A percentile compares a stretch with the other conserved stretches of the same genome.
phyloP scores from a whole-genome alignment of 257 asterid genomes.

The Solanum boliviense region DNA sequence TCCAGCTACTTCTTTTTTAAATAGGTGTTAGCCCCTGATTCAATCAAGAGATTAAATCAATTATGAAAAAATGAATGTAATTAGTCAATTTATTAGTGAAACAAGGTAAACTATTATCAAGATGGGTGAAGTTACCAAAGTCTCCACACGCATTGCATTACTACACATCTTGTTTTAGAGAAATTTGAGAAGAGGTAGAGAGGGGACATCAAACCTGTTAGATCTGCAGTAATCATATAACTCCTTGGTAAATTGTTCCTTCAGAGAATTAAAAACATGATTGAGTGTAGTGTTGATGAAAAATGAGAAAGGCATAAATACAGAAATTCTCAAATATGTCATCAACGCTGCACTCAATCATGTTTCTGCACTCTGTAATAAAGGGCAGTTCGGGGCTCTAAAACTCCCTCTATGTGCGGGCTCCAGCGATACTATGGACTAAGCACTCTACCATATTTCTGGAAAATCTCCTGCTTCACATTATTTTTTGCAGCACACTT shows the following conservation, averaged over 20 bases:
- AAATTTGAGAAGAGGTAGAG: not conserved
- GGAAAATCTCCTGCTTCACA: not conserved
- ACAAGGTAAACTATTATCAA: not conserved
- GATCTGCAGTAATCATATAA: not conserved
- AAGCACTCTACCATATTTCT: not conserved
- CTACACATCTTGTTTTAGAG: not conserved
- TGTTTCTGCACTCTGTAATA: not conserved
- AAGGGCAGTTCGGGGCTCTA: not conserved
- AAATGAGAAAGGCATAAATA: not conserved
- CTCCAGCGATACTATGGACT: not conserved
- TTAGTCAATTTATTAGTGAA: not conserved
- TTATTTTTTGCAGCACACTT: not conserved
- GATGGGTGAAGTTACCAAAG: not conserved
- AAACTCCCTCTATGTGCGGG: not conserved
- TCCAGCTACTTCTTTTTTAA: not conserved
- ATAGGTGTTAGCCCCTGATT: not conserved
- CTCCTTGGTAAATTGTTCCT: not conserved
- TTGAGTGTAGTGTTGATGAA: not conserved
- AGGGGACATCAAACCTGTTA: not conserved
- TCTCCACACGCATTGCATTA: not conserved
- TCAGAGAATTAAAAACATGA: slow-evolving; percentile 5
- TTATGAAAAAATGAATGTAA: no score
- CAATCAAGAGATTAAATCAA: not conserved
- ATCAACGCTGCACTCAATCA: slow-evolving; percentile 18
- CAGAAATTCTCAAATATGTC: not conserved